phyloP scores from a whole-genome alignment of 257 asterid genomes.

The Petrea volubilis region DNA sequence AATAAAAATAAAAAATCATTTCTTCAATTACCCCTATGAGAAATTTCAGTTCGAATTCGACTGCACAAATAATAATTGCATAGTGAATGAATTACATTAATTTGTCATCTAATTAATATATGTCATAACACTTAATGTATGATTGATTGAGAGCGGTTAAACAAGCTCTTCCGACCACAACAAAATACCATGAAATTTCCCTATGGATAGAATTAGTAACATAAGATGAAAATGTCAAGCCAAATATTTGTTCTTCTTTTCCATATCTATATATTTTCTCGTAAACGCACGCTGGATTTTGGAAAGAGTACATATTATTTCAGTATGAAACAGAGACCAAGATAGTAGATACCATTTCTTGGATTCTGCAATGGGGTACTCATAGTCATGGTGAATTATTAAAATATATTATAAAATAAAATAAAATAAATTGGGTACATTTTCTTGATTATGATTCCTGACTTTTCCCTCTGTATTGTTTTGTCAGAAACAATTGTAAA shows the following conservation, averaged over 20 bases:
- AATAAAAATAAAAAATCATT: no score
- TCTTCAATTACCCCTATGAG: no score
- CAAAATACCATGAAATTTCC: neutral
- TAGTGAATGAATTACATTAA: no score
- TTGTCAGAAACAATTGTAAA: neutral
- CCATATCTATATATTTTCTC: neutral
- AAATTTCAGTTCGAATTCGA: no score
- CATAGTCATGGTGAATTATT: neutral
- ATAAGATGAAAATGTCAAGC: neutral
- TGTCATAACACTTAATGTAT: no score
- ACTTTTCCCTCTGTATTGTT: neutral
- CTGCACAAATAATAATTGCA: no score
- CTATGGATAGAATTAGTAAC: neutral
- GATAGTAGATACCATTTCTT: constrained; percentile 22
- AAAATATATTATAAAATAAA: neutral
- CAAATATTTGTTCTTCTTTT: neutral
- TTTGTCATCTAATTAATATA: no score
- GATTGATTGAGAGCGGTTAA: no score
- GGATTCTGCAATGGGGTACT: constrained; percentile 15
- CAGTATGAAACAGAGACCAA: neutral
- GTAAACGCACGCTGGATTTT: neutral
- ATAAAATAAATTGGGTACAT: neutral
- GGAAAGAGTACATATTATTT: neutral
- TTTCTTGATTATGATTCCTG: constrained; percentile 13
- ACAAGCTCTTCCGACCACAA: no score